A percentile compares a stretch with the other conserved stretches of the same genome.
phyloP scores from a whole-genome alignment of 192 early-diverging fungal species.

The Paraglomus occultum region DNA sequence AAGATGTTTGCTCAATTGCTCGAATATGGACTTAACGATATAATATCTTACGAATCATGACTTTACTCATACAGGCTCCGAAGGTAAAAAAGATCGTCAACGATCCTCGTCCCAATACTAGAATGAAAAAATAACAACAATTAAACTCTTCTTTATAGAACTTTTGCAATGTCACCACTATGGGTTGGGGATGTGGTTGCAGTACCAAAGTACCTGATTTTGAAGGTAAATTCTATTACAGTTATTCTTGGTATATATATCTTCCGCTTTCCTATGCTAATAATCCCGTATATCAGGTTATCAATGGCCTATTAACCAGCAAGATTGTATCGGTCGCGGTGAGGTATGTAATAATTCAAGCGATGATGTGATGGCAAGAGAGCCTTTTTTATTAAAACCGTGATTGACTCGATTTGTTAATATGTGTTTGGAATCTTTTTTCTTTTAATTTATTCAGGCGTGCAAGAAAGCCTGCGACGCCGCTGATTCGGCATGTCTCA shows the following conservation, averaged over 20 bases:
- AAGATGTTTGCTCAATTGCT: not conserved
- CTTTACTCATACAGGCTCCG: not conserved
- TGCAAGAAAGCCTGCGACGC: not conserved
- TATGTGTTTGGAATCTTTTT: too few relatives aligned
- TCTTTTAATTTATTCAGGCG: not conserved
- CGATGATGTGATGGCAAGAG: not conserved
- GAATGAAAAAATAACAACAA: not conserved
- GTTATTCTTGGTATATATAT: not conserved
- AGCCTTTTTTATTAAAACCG: not conserved
- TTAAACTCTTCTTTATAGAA: conserved; percentile 31
- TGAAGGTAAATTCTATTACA: not conserved
- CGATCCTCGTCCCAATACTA: not conserved
- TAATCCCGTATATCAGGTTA: not conserved
- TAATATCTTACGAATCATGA: too few relatives aligned
- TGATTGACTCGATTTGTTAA: not conserved
- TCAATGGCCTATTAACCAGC: conserved; percentile 13
- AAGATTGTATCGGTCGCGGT: conserved; percentile 12
- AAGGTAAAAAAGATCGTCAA: not conserved
- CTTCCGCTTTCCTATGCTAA: not conserved
- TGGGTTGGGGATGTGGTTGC: conserved; percentile 58
- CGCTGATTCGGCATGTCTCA: not conserved
- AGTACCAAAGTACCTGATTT: conserved; percentile 42
- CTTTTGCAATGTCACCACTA: conserved; percentile 52
- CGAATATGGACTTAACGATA: too few relatives aligned
- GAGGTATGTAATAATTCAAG: not conserved